Evolutionary conservation across 306 rosid species (phyloP), one percentile per base, ranked within the genome.

Genomic region (Oxytropis ochrocephala): DNA sequence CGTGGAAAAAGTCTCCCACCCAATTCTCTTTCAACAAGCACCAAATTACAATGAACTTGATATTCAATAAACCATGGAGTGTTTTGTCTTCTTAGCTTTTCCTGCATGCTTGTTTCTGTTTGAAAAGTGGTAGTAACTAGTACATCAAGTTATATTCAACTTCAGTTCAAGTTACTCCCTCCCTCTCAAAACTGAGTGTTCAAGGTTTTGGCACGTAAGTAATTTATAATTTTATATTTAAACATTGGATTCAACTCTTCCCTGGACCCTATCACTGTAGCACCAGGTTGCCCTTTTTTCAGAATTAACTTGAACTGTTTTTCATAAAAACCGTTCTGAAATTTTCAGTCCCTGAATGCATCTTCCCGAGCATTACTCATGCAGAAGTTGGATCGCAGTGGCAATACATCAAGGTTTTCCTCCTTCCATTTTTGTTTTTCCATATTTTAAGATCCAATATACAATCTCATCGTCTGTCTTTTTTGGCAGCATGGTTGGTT

Each of bases 321-420:
- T 32, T 67, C 18, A 11, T 63, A 32, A 47, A 55, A 57, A 72
- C 14, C 32, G 52, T 44, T 38, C 43, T 12, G 48, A 56, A 69
- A 74, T 67, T 83, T 81, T 61, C 99, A 94, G 97, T 80, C 96
- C 19, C 63, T 89, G 57, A 88, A 94, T 69, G 96, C 97, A 42
- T 79, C 83, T 41, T 94, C 99, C 57, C 85, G 99, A 75, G 97
- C 99, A 51, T 73, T 83, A 52, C 91, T 94, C 59, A 94, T 94
- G 99, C 95, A 87, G 85, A 94, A 89, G 79, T 86, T 94, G 88
- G 97, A 94, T 80, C 97, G 97, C 11, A 85, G 91, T 78, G 95
- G 99, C 75, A 68, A 80, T 35, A 80, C 85, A 60, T 52, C 97
- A 55, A 86, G 91, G 97, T 90, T 61, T 55, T 79, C 57, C 48